Evolutionary conservation across 2,329 filamentous ascomycete species (phyloP), one percentile per base, ranked within the genome.

Genomic region (Escovopsis sp.): DNA sequence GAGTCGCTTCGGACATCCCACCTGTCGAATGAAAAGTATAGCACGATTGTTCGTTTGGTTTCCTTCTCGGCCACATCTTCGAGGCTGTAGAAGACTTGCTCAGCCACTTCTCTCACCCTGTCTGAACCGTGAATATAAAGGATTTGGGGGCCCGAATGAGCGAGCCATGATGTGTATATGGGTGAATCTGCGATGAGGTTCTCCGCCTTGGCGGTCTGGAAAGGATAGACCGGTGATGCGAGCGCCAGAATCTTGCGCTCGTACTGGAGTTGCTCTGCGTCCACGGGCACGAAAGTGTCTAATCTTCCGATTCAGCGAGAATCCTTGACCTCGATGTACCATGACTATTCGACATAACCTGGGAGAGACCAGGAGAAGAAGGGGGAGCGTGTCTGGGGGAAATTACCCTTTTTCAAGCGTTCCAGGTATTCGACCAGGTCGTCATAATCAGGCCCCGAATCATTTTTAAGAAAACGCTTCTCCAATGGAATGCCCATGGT

Each of bases 21-120:
- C 28, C 38, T 35, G 33, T 47, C 43, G 18, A 47, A 47, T 6
- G 45, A 47, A 18, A 47, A 47, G 33, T 47, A 47, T 12, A 47
- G 45, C 6, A 45, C 45, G 5, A 45, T 18, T 12, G 40, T 33
- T 9, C 33, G 36, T n/a, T 18, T 33, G 3, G 12, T 9, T 12
- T 26, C 39, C 8, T 33, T 45, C 8, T 39, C 19, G 12, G 45
- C 40, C n/a, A 39, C 15, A 10, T 40, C 40, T 12, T 45, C 40
- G 36, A 47, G 26, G n/a, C 12, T 26, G 11, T 47, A 47, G 12
- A 47, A 47, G 12, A 47, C 28, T 30, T 47, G 45, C 34, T 47
- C 45, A 18, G 45, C 43, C 4, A 43, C 41, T 35, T 47, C 43
- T 15, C 39, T 43, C 10, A 45, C 39, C 12, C 33, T 26, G n/a